These are phyloP conservation scores for Zopfochytrium polystomum DNA, from an alignment of 371 early-diverging fungal genomes.

Conservation along the genomic window DNA sequence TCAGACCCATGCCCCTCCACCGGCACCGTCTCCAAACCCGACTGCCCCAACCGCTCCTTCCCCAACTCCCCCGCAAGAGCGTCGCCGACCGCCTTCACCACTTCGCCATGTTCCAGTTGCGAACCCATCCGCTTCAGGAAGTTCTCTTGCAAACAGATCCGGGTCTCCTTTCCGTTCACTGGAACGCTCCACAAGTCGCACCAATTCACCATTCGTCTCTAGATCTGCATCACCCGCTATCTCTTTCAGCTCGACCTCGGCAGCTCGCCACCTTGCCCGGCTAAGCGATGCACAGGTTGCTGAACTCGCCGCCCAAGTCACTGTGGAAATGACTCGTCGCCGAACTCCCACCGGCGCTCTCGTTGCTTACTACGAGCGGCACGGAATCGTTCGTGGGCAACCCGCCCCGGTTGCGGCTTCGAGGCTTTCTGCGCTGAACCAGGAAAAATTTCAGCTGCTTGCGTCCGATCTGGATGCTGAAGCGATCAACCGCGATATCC, in stretches of 20 bases:
- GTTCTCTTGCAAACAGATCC: no score
- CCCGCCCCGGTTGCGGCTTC: conserved; percentile 18
- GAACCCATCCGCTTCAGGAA: no score
- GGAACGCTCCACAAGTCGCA: no score
- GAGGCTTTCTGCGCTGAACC: conserved; percentile 23
- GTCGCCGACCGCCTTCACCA: no score
- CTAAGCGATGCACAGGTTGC: conserved; percentile 26
- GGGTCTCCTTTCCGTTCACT: no score
- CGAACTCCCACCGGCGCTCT: conserved; percentile 27
- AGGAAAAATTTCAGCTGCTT: conserved; percentile 26
- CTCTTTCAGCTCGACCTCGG: conserved; percentile 21
- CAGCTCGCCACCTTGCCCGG: conserved; percentile 24
- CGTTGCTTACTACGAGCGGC: conserved; percentile 15
- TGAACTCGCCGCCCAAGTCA: conserved; percentile 24
- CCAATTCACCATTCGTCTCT: no score
- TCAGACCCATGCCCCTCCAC: no score
- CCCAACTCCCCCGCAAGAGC: no score
- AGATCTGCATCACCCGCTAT: conserved; percentile 27
- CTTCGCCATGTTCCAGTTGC: no score
- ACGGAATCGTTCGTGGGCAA: not conserved
- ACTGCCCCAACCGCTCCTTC: no score
- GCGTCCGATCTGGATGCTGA: conserved; percentile 28
- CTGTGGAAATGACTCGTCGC: conserved; percentile 20
- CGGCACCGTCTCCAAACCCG: no score
- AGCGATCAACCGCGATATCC: conserved; percentile 25